Evolutionary conservation across 2,329 filamentous ascomycete species (phyloP).

Genomic region (Parastagonospora avenae): DNA sequence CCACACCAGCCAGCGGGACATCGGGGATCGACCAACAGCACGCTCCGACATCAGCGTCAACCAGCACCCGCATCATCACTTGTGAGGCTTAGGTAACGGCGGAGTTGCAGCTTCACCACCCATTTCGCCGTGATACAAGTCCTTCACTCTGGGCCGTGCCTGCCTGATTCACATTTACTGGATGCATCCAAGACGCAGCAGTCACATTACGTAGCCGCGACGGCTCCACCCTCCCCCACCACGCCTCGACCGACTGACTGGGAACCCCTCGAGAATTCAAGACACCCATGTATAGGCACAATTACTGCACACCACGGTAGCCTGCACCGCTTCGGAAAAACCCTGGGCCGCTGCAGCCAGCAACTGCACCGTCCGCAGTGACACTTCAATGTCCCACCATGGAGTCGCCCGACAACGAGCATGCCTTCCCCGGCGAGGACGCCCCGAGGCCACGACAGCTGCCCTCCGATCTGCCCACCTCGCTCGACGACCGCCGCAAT

Average conservation of each 20-base stretch:
- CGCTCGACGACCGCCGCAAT: slow-evolving; percentile 83
- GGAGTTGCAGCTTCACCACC: no score
- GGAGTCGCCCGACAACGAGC: slow-evolving; percentile 43
- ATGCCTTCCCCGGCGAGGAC: slow-evolving; percentile 44
- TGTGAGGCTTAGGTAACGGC: no score
- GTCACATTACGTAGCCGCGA: slow-evolving; percentile 8
- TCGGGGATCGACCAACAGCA: no score
- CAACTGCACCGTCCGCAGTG: neutral
- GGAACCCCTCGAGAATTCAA: slow-evolving; percentile 9
- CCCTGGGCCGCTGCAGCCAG: neutral
- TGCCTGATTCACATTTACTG: neutral
- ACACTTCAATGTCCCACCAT: slow-evolving; percentile 38
- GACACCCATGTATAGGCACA: neutral
- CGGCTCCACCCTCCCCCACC: slow-evolving; percentile 3
- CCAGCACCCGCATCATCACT: no score
- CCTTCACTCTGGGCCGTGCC: neutral
- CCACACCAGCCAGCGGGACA: no score
- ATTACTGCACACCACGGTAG: neutral
- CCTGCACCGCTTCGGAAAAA: neutral
- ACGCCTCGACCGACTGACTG: slow-evolving; percentile 11
- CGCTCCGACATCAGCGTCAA: no score
- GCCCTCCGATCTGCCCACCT: slow-evolving; percentile 85
- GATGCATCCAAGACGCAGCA: slow-evolving; percentile 1
- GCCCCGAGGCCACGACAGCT: slow-evolving; percentile 56
- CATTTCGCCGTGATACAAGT: neutral